These are phyloP conservation scores for Silene vulgaris DNA, from an alignment of 179 eudicot species.

Conservation along the genomic window DNA sequence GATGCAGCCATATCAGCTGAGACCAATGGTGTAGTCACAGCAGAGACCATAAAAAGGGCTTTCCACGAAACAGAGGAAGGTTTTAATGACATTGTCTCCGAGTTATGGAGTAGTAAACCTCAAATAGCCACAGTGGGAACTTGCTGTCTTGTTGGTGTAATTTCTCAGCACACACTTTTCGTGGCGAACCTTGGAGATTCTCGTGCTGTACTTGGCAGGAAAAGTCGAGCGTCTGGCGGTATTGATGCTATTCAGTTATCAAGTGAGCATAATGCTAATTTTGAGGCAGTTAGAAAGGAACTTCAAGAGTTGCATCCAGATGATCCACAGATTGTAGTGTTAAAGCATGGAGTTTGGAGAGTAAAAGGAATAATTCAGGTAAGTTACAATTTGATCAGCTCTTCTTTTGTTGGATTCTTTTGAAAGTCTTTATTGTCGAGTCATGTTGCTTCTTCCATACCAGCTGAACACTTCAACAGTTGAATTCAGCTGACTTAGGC, in stretches of 20 bases:
- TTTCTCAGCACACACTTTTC: constrained; percentile 51
- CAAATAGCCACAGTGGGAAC: constrained; percentile 59
- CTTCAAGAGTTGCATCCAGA: constrained; percentile 36
- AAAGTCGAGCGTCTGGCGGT: constrained; percentile 42
- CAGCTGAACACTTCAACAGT: too few species aligned
- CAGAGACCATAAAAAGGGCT: constrained; percentile 53
- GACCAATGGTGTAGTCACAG: constrained; percentile 45
- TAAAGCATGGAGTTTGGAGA: constrained; percentile 45
- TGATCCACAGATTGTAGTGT: constrained; percentile 41
- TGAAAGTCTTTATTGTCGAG: neutral
- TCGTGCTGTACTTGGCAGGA: constrained; percentile 64
- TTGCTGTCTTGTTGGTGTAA: constrained; percentile 65
- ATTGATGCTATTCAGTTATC: constrained; percentile 60
- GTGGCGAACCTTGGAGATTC: constrained; percentile 70
- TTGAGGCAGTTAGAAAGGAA: constrained; percentile 39
- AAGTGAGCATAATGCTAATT: constrained; percentile 57
- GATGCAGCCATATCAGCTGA: constrained; percentile 52
- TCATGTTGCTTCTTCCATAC: neutral
- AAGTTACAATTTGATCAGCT: constrained; percentile 3
- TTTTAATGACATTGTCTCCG: constrained; percentile 47
- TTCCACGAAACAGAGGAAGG: constrained; percentile 57
- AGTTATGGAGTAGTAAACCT: constrained; percentile 46
- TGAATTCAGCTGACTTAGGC: neutral
- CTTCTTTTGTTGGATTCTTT: constrained; percentile 13
- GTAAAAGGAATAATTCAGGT: constrained; percentile 48